A percentile compares a stretch with the other conserved stretches of the same genome.
Conservation (phyloP, 2,329 filamentous ascomycete genomes). For the Daldinia sp. region DNA sequence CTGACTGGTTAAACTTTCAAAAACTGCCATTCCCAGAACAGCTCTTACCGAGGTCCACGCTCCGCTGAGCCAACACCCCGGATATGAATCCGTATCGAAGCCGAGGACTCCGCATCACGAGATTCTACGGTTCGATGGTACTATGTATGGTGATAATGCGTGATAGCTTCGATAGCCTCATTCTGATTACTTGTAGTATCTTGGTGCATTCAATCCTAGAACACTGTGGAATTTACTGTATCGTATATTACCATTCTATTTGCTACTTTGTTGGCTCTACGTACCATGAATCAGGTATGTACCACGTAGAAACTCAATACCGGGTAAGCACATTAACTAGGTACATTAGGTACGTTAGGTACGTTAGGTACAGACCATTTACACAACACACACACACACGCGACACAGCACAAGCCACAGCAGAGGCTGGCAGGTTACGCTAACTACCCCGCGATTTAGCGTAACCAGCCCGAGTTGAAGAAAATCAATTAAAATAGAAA, state of each 20-base stretch:
- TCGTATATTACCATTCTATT: neutral
- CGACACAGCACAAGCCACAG: slow-evolving; percentile 18
- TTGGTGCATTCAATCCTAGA: neutral
- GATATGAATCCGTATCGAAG: slow-evolving; percentile 20
- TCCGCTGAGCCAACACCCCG: slow-evolving; percentile 22
- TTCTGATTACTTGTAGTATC: neutral
- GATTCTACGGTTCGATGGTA: slow-evolving; percentile 12
- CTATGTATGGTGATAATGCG: slow-evolving; percentile 10
- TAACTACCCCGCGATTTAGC: slow-evolving; percentile 35
- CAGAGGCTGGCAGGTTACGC: slow-evolving; percentile 7
- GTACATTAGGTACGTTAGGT: neutral
- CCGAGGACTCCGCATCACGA: slow-evolving; percentile 29
- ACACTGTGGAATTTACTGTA: neutral
- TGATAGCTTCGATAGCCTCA: slow-evolving; percentile 22
- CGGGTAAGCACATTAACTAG: neutral
- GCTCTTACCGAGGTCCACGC: slow-evolving; percentile 28
- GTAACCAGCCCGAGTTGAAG: slow-evolving; percentile 8
- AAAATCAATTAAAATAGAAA: slow-evolving; percentile 31
- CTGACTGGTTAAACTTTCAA: too few relatives aligned
- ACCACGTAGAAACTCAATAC: neutral
- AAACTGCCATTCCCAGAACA: slow-evolving; percentile 14
- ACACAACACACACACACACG: too few relatives aligned
- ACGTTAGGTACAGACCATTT: neutral
- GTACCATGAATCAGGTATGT: too few relatives aligned
- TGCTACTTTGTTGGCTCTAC: too few relatives aligned